Evolutionary conservation across 345 rosid species (phyloP), one percentile per base, ranked within the genome.

Genomic region (Mercurialis annua): DNA sequence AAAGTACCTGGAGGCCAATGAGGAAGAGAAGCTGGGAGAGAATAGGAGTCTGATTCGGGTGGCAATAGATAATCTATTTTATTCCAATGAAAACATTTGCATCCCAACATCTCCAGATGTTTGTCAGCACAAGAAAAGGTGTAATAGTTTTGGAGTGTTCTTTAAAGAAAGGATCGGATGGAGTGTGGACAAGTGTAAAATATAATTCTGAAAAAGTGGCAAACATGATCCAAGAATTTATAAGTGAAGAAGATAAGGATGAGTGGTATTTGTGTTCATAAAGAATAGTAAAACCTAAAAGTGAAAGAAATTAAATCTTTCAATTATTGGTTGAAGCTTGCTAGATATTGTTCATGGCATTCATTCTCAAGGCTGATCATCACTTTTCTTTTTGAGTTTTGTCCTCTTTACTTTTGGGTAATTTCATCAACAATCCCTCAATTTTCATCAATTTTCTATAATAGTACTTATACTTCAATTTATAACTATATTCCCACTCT

Each of bases 1-100:
- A 40, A 11, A 11, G 23, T 73, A 92, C 98, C 97, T 57, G 71
- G 77, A 66, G 97, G 92, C 93, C 97, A 90, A 16, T 71, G 70
- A 48, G 97, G 92, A 42, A 84, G 83, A 12, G 90, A 71, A 49
- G 87, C 59, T 7, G 92, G 96, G 50, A 93, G 87, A 42, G 85
- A 85, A 82, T 81, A 90, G 62, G 84, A 36, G 51, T 76, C 77
- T 23, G 78, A 86, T 66, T 80, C 76, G 5, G 73, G 48, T 60
- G 80, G 77, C 38, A 77, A 54, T 12, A 53, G 55, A 50, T 78
- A 56, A 62, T 42, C 23, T 60, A 68, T 20, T 61, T 29, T 59
- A 42, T 65, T 81, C 92, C 88, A 77, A 43, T 69, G 61, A 59
- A 81, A 76, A 68, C 92, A 84, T 73, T 80, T 70, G 82, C 87